Evolutionary conservation across 2,329 filamentous ascomycete species (phyloP), one percentile per base, ranked within the genome.

Genomic region (Hypomyces rosellus): DNA sequence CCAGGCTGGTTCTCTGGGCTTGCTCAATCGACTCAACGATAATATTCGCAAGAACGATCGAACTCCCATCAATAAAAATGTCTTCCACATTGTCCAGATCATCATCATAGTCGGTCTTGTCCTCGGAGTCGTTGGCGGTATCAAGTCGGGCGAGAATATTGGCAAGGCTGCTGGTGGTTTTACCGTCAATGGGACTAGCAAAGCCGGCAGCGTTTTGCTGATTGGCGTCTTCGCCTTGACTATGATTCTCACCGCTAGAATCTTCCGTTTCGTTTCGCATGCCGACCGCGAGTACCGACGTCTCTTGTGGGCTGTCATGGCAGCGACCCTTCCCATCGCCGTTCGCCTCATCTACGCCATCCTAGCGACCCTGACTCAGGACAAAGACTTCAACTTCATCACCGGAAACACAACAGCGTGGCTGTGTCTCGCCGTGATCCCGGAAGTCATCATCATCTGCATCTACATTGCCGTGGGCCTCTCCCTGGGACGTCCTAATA

Each of bases 21-120:
- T 46, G 37, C 45, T 39, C n/a, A 46, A 46, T 16, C 34, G 45
- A 30, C 45, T 46, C 3, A 46, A 15, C n/a, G 45, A 46, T 4
- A 22, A 46, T 7, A 46, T 30, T 14, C 20, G 45, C 7, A 37
- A 37, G n/a, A 38, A 46, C 37, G 18, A 18, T 41, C 39, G 39
- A 3, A 18, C 15, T n/a, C 34, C 25, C 14, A 33, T 14, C 8
- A 20, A 39, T 20, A 46, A 39, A 4, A 41, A 18, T 11, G 20
- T 41, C 15, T 46, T 38, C 15, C 45, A 22, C 16, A 14, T 46
- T 30, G 18, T 46, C 15, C 34, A 38, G 38, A 46, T 22, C 14
- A 7, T 38, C 34, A 41, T n/a, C 9, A 16, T 25, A 15, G 30
- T n/a, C 30, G 30, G 14, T 9, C 18, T 22, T 12, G 30, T 36